phyloP scores from a whole-genome alignment of 768 basidiomycete genomes.

The Mycena rosella region DNA sequence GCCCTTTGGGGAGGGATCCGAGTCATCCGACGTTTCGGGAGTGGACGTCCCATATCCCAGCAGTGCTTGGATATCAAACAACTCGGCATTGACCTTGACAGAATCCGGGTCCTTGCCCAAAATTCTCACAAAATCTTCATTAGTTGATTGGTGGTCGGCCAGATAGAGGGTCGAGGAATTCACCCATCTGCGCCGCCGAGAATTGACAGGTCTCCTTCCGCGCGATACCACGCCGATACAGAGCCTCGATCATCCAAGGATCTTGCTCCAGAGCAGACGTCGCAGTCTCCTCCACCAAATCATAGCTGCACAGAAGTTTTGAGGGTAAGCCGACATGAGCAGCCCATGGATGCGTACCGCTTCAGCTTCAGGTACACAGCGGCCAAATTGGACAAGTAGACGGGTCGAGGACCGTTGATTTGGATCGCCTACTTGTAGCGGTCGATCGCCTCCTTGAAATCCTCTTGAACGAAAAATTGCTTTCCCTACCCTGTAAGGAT shows the following conservation, averaged over 20 bases:
- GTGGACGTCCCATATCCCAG: not conserved
- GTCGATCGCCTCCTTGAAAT: not conserved
- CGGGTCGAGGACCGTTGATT: slow-evolving; percentile 41
- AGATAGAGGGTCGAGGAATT: not conserved
- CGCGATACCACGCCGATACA: slow-evolving; percentile 55
- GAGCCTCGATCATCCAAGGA: slow-evolving; percentile 50
- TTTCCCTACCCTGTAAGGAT: not conserved
- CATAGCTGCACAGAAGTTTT: not conserved
- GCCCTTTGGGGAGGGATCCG: too few relatives aligned
- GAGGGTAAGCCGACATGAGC: not conserved
- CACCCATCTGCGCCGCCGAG: slow-evolving; percentile 19
- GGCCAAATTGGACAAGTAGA: slow-evolving; percentile 50
- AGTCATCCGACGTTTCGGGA: not conserved
- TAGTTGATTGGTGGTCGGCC: not conserved
- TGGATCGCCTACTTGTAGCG: not conserved
- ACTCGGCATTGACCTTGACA: not conserved
- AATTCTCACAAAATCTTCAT: not conserved
- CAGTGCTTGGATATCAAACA: not conserved
- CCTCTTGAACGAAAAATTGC: not conserved
- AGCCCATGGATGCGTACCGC: slow-evolving; percentile 38
- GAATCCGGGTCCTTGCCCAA: not conserved
- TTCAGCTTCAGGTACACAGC: slow-evolving; percentile 51
- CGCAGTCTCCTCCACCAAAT: slow-evolving; percentile 51
- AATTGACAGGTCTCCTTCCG: slow-evolving; percentile 43
- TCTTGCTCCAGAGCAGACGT: slow-evolving; percentile 51